Evolutionary conservation across 345 rosid species (phyloP), one percentile per base, ranked within the genome.

Genomic region (Populus deltoides): DNA sequence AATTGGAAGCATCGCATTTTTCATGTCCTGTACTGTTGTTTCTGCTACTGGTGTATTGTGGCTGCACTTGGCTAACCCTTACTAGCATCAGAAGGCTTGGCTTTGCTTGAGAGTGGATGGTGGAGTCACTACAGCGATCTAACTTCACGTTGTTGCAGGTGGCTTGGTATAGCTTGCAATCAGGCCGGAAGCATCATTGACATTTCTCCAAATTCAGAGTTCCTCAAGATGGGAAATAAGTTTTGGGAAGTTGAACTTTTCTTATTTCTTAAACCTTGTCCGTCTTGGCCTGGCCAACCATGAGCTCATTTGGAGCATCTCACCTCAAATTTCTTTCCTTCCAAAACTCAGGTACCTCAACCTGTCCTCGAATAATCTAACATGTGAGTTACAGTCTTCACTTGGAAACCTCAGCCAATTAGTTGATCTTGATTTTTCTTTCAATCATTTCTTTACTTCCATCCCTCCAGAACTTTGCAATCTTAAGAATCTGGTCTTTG

Each of bases 361-460:
- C n/a, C 45, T 83, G 33, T 12, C 66, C 2, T 0, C 0, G 0
- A 80, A 78, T 65, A 0, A 8, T 29, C 71, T 83, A 0, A 57
- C 10, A 1, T 72, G 83, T 57, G 72, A 74, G 75, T 61, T 77
- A 24, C 87, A 78, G 20, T 15, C 8, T n/a, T 62, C 51, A 25
- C 33, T 71, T 2, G 31, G 45, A 65, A 29, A 57, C 13, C 75
- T 81, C n/a, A 10, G 27, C 27, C 35, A 55, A 18, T 22, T 70
- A 4, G n/a, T 24, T 12, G 25, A 66, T 5, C 68, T 76, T 39
- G 38, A 53, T 20, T 18, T 68, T 61, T 33, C 7, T 36, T 1
- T 0, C 4, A 73, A 39, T 45, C 0, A 2, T 0, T 35, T 55
- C 43, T 4, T 62, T 22, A 51, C 57, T 51, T 51, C 22, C 57